Evolutionary conservation across 2,329 filamentous ascomycete species (phyloP).

Genomic region (Lithohypha guttulata): DNA sequence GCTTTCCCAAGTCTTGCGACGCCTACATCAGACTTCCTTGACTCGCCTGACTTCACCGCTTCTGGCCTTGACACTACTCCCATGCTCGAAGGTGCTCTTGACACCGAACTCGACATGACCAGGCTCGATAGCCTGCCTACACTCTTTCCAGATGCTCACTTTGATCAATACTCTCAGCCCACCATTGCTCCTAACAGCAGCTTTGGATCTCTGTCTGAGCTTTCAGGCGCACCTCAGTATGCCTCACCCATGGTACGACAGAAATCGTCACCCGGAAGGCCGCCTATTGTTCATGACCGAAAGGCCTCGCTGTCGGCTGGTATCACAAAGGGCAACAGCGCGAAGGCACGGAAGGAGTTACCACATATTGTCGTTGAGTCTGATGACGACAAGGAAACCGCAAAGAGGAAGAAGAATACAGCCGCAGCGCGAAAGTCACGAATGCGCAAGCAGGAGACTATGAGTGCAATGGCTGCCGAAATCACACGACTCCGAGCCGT

Average conservation of each 20-base stretch:
- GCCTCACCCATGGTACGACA: conserved; percentile 21
- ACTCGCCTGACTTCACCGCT: conserved; percentile 40
- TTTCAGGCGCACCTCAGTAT: conserved; percentile 16
- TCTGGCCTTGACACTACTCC: conserved; percentile 21
- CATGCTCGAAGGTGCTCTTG: conserved; percentile 20
- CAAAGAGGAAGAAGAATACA: conserved; percentile 85
- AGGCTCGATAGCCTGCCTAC: conserved; percentile 17
- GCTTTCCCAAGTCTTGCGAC: conserved; percentile 70
- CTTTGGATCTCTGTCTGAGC: conserved; percentile 12
- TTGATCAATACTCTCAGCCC: conserved; percentile 23
- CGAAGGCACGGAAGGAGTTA: conserved; percentile 66
- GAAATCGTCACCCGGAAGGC: conserved; percentile 28
- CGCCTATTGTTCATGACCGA: conserved; percentile 34
- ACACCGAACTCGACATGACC: conserved; percentile 18
- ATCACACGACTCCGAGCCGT: conserved; percentile 19
- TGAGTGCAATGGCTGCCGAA: conserved; percentile 55
- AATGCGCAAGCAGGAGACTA: conserved; percentile 64
- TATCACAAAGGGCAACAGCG: conserved; percentile 46
- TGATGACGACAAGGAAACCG: conserved; percentile 58
- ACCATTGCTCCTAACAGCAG: conserved; percentile 7
- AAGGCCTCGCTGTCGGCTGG: conserved; percentile 59
- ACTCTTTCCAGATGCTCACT: conserved; percentile 22
- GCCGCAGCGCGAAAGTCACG: conserved; percentile 80
- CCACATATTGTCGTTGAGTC: conserved; percentile 63
- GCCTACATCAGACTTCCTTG: conserved; percentile 48